Conservation (phyloP, 768 basidiomycete genomes). For the Lentinula detonsa region DNA sequence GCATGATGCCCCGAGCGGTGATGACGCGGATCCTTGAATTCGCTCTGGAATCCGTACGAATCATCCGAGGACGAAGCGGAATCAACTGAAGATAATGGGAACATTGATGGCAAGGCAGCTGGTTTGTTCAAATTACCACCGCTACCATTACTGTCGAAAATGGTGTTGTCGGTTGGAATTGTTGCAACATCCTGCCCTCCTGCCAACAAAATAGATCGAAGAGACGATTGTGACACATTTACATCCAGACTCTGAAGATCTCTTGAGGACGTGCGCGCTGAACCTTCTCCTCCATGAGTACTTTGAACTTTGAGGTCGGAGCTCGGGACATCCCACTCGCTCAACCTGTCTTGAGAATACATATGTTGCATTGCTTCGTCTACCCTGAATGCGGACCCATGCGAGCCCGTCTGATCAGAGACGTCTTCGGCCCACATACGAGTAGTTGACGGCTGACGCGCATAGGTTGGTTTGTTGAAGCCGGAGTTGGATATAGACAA, state of each 20-base stretch:
- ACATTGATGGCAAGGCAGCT: not conserved
- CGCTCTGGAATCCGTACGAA: not conserved
- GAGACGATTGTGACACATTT: not conserved
- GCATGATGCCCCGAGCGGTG: not conserved
- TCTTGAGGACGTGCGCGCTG: not conserved
- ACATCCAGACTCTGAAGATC: not conserved
- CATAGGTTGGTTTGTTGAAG: not conserved
- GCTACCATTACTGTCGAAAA: too few species aligned
- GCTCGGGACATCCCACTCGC: not conserved
- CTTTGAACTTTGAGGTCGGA: not conserved
- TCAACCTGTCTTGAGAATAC: slow-evolving; percentile 1
- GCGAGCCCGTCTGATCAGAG: slow-evolving; percentile 22
- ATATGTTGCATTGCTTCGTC: slow-evolving; percentile 2
- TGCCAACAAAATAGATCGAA: not conserved
- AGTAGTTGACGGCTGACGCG: slow-evolving; percentile 22
- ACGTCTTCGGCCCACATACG: slow-evolving; percentile 43
- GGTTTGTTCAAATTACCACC: too few species aligned
- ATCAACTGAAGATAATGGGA: not conserved
- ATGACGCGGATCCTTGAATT: not conserved
- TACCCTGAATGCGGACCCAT: slow-evolving; percentile 6
- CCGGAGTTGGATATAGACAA: too few species aligned
- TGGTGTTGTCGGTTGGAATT: not conserved
- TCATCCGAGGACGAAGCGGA: slow-evolving; percentile 3
- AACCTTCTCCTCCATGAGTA: not conserved
- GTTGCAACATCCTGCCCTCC: not conserved